Percentiles rank a stretch among this genome's conserved stretches.
Evolutionary conservation across 257 asterid genomes (phyloP).

Genomic region (Solanum clarkiae): DNA sequence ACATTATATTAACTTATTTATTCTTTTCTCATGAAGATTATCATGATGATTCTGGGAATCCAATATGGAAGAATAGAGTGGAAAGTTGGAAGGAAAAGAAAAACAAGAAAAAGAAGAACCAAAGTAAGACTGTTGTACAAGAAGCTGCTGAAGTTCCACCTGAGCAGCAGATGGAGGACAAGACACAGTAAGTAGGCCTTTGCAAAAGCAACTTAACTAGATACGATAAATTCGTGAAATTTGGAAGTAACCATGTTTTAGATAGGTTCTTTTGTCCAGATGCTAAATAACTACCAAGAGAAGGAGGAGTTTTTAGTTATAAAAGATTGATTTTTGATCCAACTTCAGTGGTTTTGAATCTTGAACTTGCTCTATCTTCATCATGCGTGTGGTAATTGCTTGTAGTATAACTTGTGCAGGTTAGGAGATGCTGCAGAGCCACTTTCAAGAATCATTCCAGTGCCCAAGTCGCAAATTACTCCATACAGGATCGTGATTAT

Average conservation of each 20-base stretch:
- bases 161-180: constrained; percentile 76
- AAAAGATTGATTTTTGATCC: neutral
- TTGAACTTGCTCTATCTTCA: neutral
- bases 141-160: constrained; percentile 45
- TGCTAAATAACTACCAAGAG: neutral
- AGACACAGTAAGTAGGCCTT: constrained; percentile 41
- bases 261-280: neutral
- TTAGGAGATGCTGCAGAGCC: constrained; percentile 56
- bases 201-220: neutral
- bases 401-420: constrained; percentile 34
- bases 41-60: constrained; percentile 72
- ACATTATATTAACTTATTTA: neutral
- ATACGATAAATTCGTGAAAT: neutral
- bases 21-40: constrained; percentile 32
- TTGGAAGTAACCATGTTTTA: neutral
- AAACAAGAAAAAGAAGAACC: constrained; percentile 49
- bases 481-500: constrained; percentile 72
- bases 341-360: neutral
- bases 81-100: constrained; percentile 98
- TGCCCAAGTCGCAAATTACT: constrained; percentile 60
- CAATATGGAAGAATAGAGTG: constrained; percentile 97
- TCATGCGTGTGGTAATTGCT: neutral
- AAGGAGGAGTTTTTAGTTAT: neutral
- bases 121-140: constrained; percentile 30
- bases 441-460: constrained; percentile 61